Conservation (phyloP, 208 protist species). For the Trypanosomatidae sp. region DNA sequence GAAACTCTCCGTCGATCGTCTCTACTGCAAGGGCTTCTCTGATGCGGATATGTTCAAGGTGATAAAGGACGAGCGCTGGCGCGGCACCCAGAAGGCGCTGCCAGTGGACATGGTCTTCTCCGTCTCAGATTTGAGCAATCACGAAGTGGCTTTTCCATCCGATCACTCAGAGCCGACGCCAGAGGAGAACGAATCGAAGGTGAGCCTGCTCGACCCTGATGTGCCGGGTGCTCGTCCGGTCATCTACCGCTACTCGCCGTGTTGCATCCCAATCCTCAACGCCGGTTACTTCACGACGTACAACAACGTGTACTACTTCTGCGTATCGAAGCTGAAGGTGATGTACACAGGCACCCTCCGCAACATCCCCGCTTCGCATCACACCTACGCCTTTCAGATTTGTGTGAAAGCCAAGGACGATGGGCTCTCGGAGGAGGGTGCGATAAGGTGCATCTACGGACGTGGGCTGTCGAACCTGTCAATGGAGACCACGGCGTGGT, state of each 20-base stretch:
- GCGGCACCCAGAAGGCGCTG: slow-evolving; percentile 48
- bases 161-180: slow-evolving; percentile 43
- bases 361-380: slow-evolving; percentile 66
- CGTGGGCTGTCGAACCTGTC: slow-evolving; percentile 58
- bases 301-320: slow-evolving; percentile 88
- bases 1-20: slow-evolving; percentile 26
- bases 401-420: slow-evolving; percentile 82
- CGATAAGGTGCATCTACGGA: slow-evolving; percentile 84
- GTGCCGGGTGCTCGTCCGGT: slow-evolving; percentile 57
- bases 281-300: slow-evolving; percentile 87
- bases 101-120: slow-evolving; percentile 60
- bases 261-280: slow-evolving; percentile 82
- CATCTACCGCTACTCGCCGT: slow-evolving; percentile 69
- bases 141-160: slow-evolving; percentile 78
- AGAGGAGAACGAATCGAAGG: slow-evolving; percentile 82
- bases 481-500: slow-evolving; percentile 72
- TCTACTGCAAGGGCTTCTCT: slow-evolving; percentile 59
- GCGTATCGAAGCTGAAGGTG: slow-evolving; percentile 59
- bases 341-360: slow-evolving; percentile 50
- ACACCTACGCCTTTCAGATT: slow-evolving; percentile 77
- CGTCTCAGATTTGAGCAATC: slow-evolving; percentile 50
- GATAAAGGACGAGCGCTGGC: slow-evolving; percentile 43
- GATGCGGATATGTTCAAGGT: slow-evolving; percentile 56
- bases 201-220: slow-evolving; percentile 72
- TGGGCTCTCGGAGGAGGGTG: slow-evolving; percentile 60